Conservation (phyloP, 768 basidiomycete genomes). For the Brasilioporus rufonigricans region DNA sequence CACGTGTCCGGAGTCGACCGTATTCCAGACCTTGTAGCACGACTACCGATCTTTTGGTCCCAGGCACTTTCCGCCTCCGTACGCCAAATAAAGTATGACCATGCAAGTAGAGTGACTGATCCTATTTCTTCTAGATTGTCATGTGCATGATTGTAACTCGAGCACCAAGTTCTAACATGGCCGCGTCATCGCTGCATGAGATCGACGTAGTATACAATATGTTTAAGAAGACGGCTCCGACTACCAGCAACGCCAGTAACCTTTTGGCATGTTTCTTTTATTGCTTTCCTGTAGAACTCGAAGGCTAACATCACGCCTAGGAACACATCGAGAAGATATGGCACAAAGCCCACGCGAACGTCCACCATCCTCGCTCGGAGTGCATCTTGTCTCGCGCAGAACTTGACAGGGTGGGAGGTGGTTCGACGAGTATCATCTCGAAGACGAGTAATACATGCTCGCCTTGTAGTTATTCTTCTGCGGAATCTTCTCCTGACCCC, state of each 20-base stretch:
- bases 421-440: slow-evolving; percentile 48
- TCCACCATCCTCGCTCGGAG: slow-evolving; percentile 30
- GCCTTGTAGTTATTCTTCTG: slow-evolving; percentile 4
- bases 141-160: slow-evolving; percentile 55
- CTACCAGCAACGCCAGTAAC: slow-evolving; percentile 44
- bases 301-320: slow-evolving; percentile 22
- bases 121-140: slow-evolving; percentile 42
- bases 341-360: slow-evolving; percentile 43
- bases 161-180: slow-evolving; percentile 48
- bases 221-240: slow-evolving; percentile 47
- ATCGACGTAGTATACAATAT: slow-evolving; percentile 42
- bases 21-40: slow-evolving; percentile 40
- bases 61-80: slow-evolving; percentile 64
- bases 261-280: slow-evolving; percentile 36
- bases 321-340: slow-evolving; percentile 41
- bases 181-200: slow-evolving; percentile 46
- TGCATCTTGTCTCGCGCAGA: slow-evolving; percentile 40
- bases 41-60: slow-evolving; percentile 61
- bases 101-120: background rate
- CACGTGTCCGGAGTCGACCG: slow-evolving; percentile 42
- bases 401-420: slow-evolving; percentile 51
- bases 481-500: slow-evolving; percentile 10
- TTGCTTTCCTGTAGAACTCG: background rate
- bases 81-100: slow-evolving; percentile 22
- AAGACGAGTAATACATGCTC: slow-evolving; percentile 3